Conservation (phyloP, 78 protist genomes). For the Diacronema lutheri region DNA sequence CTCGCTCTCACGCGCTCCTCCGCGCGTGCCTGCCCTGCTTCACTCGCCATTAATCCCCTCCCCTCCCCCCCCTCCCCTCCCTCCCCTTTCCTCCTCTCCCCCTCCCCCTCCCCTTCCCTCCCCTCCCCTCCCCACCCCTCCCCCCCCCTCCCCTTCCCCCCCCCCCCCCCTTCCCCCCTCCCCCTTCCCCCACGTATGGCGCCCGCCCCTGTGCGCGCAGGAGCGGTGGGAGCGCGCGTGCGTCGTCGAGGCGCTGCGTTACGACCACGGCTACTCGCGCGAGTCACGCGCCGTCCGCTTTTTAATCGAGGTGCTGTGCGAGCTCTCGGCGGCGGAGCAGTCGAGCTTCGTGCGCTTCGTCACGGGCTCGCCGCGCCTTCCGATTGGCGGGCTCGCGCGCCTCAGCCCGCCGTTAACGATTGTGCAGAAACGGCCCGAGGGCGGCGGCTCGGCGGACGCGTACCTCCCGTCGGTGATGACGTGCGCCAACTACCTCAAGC, state of each 20-base stretch:
- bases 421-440: constrained; percentile 56
- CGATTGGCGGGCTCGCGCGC: constrained; percentile 60
- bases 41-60: too few species aligned
- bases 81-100: too few species aligned
- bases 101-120: too few species aligned
- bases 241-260: background rate
- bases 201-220: background rate
- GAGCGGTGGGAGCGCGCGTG: background rate
- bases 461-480: constrained; percentile 79
- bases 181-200: too few species aligned
- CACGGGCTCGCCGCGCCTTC: constrained; percentile 73
- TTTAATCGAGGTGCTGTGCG: constrained; percentile 52
- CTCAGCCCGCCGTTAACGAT: constrained; percentile 70
- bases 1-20: too few species aligned
- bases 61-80: too few species aligned
- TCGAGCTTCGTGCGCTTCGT: constrained; percentile 55
- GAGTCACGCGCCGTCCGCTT: constrained; percentile 41
- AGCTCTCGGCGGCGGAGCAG: background rate
- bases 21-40: too few species aligned
- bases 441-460: constrained; percentile 36
- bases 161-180: background rate
- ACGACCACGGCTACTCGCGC: constrained; percentile 35
- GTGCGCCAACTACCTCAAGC: constrained; percentile 74
- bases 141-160: background rate
- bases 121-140: background rate